Evolutionary conservation across 805 yeast genomes (phyloP).

Genomic region (Saccharomycopsis capsularis): DNA sequence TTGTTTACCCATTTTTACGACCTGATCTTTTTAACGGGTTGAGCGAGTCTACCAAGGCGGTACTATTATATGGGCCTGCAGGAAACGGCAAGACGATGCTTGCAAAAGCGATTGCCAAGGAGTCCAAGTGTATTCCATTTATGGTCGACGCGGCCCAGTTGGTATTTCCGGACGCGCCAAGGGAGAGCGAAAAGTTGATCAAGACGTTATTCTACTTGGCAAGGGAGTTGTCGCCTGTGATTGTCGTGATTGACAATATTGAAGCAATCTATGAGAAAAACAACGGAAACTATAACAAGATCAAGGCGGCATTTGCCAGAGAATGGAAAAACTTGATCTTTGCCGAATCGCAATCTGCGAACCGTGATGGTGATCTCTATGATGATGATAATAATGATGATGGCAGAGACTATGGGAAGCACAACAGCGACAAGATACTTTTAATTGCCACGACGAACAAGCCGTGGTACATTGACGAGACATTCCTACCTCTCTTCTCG

Average conservation of each 20-base stretch:
- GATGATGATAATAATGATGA: too few species aligned
- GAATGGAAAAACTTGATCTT: slow-evolving; percentile 78
- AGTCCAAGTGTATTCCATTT: slow-evolving; percentile 40
- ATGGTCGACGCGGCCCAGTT: not conserved
- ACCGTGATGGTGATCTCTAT: too few species aligned
- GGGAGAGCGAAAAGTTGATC: slow-evolving; percentile 84
- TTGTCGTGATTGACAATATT: slow-evolving; percentile 93
- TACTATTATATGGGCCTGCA: slow-evolving; percentile 94
- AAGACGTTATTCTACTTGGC: slow-evolving; percentile 83
- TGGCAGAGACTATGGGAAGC: too few species aligned
- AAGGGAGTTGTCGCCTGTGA: slow-evolving; percentile 79
- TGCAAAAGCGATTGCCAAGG: slow-evolving; percentile 94
- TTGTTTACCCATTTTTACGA: slow-evolving; percentile 88
- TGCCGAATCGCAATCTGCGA: slow-evolving; percentile 45
- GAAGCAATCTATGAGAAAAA: slow-evolving; percentile 77
- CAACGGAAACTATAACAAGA: slow-evolving; percentile 58
- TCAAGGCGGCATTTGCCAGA: slow-evolving; percentile 86
- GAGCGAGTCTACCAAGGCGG: slow-evolving; percentile 90
- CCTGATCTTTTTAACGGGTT: slow-evolving; percentile 89
- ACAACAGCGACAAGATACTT: slow-evolving; percentile 54
- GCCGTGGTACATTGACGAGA: slow-evolving; percentile 97
- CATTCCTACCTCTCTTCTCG: slow-evolving; percentile 89
- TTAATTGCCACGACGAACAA: slow-evolving; percentile 92
- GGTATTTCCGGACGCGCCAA: not conserved
- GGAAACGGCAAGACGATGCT: slow-evolving; percentile 99